A percentile compares a stretch with the other conserved stretches of the same genome.
phyloP scores from a whole-genome alignment of 1,139 yeast species.

The Meyerozyma guilliermondii region DNA sequence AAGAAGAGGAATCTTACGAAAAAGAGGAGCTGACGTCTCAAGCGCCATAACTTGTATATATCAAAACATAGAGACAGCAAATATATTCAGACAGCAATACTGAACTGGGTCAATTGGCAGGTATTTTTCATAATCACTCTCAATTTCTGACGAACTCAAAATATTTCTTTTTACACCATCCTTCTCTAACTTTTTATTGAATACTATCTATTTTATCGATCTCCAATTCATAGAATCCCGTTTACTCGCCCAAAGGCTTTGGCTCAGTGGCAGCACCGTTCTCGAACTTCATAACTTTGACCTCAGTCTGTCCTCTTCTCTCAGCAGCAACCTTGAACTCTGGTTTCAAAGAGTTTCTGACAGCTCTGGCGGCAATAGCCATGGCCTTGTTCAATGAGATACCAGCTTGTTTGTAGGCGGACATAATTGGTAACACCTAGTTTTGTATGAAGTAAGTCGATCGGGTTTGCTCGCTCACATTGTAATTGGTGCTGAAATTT shows the following conservation, averaged over 20 bases:
- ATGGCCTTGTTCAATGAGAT: constrained; percentile 85
- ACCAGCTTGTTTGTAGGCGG: constrained; percentile 85
- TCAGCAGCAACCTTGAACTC: constrained; percentile 75
- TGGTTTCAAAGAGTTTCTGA: constrained; percentile 86
- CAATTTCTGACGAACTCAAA: too few species aligned
- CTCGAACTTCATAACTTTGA: constrained; percentile 66
- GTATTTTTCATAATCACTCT: not conserved
- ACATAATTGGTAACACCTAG: constrained; percentile 33
- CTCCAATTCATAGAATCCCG: not conserved
- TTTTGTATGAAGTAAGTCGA: not conserved
- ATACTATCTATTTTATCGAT: not conserved
- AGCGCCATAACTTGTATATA: not conserved
- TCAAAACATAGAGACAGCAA: not conserved
- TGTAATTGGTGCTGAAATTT: constrained; percentile 1
- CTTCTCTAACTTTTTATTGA: not conserved
- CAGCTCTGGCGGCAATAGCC: constrained; percentile 84
- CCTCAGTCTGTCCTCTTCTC: constrained; percentile 73
- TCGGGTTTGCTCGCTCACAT: not conserved
- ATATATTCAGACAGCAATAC: not conserved
- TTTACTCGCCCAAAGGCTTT: constrained; percentile 24
- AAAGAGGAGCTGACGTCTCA: not conserved
- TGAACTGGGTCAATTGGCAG: not conserved
- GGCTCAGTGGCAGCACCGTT: constrained; percentile 53
- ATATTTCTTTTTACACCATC: not conserved
- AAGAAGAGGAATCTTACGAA: constrained; percentile 7